These are phyloP conservation scores for Ophiostoma sp. DNA, from an alignment of 2,329 filamentous ascomycete species.

Conservation along the genomic window DNA sequence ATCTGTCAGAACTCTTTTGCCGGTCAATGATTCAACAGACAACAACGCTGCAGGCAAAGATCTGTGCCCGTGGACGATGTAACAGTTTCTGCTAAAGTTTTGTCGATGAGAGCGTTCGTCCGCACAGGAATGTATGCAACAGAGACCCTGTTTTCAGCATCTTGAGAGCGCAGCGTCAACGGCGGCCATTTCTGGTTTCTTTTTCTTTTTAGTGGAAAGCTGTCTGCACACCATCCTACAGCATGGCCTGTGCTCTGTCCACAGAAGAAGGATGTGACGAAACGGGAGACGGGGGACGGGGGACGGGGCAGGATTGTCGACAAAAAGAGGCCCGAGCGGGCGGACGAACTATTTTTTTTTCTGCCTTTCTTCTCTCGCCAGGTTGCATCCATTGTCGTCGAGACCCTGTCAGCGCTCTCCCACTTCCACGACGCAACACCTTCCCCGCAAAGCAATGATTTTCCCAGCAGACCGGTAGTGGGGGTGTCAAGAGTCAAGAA, in stretches of 20 bases:
- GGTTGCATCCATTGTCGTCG: too few species aligned
- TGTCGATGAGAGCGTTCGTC: background rate
- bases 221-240: background rate
- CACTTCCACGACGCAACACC: background rate
- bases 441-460: constrained; percentile 11
- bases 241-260: background rate
- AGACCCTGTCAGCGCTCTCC: too few species aligned
- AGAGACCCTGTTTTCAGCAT: too few species aligned
- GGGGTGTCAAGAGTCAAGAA: background rate
- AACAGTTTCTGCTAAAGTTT: background rate
- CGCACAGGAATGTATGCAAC: background rate
- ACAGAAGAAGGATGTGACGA: background rate
- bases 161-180: too few species aligned
- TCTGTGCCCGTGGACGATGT: background rate
- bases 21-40: background rate
- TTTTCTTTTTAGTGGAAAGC: background rate
- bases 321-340: background rate
- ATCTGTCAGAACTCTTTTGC: background rate
- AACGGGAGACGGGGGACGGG: background rate
- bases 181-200: background rate
- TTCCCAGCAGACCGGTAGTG: background rate
- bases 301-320: background rate
- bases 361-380: too few species aligned
- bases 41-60: background rate
- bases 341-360: background rate